phyloP scores from a whole-genome alignment of 23 red algal species.

The Gracilaria domingensis region DNA sequence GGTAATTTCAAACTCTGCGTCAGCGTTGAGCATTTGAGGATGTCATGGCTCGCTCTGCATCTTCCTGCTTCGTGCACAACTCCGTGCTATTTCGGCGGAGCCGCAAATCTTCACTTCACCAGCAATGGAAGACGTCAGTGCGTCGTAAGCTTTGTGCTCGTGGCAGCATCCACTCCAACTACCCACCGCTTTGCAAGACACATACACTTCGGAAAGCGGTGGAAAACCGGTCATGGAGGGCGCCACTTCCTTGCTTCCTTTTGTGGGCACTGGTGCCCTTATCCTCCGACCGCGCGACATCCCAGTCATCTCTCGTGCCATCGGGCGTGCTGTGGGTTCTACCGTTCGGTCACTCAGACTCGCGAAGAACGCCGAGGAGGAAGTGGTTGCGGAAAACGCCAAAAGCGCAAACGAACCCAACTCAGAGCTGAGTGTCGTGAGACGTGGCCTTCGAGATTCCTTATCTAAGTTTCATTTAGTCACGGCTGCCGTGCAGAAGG shows the following conservation, averaged over 20 bases:
- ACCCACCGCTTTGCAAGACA: neutral
- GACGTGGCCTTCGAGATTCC: constrained; percentile 40
- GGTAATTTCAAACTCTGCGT: no score
- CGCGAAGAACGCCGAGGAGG: constrained; percentile 25
- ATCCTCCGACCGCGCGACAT: constrained; percentile 51
- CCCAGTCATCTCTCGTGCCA: constrained; percentile 19
- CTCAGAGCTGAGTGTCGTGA: neutral
- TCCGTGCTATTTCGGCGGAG: neutral
- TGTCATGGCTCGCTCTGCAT: no score
- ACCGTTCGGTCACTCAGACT: constrained; percentile 23
- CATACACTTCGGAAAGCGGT: neutral
- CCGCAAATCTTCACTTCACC: neutral
- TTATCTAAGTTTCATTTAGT: constrained; percentile 53
- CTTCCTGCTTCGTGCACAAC: no score
- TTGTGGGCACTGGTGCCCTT: constrained; percentile 25
- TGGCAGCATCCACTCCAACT: neutral
- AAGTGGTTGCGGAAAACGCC: constrained; percentile 29
- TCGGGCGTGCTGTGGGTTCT: constrained; percentile 22
- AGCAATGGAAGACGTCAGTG: neutral
- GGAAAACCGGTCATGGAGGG: neutral
- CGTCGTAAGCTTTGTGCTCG: neutral
- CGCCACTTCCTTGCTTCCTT: neutral
- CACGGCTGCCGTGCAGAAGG: constrained; percentile 16
- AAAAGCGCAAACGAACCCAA: neutral
- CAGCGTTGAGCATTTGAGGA: no score